phyloP scores from a whole-genome alignment of 2,329 filamentous ascomycete species.

The Penicillium paneum region DNA sequence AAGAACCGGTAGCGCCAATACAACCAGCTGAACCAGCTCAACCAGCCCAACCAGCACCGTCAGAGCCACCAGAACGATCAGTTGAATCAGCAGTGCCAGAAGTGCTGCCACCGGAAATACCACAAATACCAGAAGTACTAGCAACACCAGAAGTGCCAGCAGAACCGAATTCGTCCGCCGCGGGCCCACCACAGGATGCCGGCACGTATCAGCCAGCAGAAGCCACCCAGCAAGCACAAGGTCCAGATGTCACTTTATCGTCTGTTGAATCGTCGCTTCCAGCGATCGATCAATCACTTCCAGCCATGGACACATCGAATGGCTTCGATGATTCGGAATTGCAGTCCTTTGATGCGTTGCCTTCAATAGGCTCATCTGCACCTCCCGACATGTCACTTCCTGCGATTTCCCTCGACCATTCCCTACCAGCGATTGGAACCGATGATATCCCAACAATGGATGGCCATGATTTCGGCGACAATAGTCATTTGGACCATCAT shows the following conservation, averaged over 20 bases:
- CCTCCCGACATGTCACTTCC: conserved; percentile 22
- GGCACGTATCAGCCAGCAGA: conserved; percentile 1
- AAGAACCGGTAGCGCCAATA: neutral
- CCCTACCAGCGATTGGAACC: conserved; percentile 30
- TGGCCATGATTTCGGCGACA: conserved; percentile 25
- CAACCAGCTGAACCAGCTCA: neutral
- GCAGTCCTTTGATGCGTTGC: conserved; percentile 24
- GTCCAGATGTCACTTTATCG: conserved; percentile 12
- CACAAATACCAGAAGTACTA: neutral
- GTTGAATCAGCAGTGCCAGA: neutral
- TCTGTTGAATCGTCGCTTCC: conserved; percentile 25
- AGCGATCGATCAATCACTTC: conserved; percentile 22
- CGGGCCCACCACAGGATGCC: neutral
- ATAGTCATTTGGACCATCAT: conserved; percentile 17
- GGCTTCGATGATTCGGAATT: conserved; percentile 27
- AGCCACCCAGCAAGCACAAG: neutral
- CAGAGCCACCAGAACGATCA: neutral
- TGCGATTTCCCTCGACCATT: conserved; percentile 26
- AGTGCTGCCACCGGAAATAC: neutral
- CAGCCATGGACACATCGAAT: conserved; percentile 23
- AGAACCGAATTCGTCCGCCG: neutral
- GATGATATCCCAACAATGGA: conserved; percentile 34
- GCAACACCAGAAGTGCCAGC: neutral
- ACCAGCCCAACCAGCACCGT: neutral
- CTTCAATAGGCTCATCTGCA: conserved; percentile 19